phyloP scores from a whole-genome alignment of 169 alveolate species.

The Miamiensis avidus region DNA sequence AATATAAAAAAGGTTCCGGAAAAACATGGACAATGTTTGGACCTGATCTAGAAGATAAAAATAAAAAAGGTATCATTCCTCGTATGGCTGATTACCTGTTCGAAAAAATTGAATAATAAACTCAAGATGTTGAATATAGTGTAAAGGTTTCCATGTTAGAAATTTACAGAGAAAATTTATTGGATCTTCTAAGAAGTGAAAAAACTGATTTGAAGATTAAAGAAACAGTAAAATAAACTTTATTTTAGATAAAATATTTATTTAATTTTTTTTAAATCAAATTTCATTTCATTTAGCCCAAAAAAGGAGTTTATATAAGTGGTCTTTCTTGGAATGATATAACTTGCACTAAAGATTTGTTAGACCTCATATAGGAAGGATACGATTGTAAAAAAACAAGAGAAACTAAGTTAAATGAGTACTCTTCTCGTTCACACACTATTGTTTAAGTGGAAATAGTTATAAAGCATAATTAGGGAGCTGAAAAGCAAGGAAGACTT shows the following conservation, averaged over 20 bases:
- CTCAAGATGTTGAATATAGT: constrained; percentile 69
- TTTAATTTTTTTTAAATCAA: too few species aligned
- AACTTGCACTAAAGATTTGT: constrained; percentile 64
- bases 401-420: constrained; percentile 79
- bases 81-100: constrained; percentile 69
- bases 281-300: neutral
- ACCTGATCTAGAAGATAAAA: constrained; percentile 61
- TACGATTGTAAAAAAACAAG: constrained; percentile 72
- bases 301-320: constrained; percentile 45
- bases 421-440: constrained; percentile 84
- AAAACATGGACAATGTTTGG: constrained; percentile 90
- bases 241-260: constrained; percentile 61
- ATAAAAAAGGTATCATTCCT: constrained; percentile 79
- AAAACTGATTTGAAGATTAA: constrained; percentile 71
- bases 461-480: constrained; percentile 66
- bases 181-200: constrained; percentile 72
- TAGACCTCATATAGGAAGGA: constrained; percentile 70
- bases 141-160: constrained; percentile 81
- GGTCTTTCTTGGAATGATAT: constrained; percentile 59
- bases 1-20: too few species aligned
- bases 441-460: constrained; percentile 76
- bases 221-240: constrained; percentile 73
- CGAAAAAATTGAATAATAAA: constrained; percentile 65
- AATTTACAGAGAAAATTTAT: constrained; percentile 82
- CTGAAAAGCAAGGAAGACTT: constrained; percentile 83